Evolutionary conservation across 2,329 filamentous ascomycete species (phyloP).

Genomic region (Cyclaneusma minus): DNA sequence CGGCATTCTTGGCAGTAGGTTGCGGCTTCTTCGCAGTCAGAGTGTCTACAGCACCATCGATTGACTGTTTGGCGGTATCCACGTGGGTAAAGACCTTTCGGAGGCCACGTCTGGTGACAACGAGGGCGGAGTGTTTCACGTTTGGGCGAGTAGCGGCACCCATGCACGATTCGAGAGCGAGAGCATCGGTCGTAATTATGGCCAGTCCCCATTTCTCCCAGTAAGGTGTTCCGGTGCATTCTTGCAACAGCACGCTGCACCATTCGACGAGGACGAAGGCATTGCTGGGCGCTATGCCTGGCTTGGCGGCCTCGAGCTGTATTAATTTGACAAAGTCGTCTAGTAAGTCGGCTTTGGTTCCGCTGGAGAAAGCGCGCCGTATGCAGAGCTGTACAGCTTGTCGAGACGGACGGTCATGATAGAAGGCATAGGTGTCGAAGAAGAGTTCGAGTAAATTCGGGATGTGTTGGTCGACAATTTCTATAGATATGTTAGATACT

Average conservation of each 20-base stretch:
- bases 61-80: constrained; percentile 32
- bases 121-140: constrained; percentile 57
- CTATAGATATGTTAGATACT: constrained; percentile 12
- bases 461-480: constrained; percentile 25
- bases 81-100: constrained; percentile 53
- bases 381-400: constrained; percentile 73
- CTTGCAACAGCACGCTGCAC: constrained; percentile 66
- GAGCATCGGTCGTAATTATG: constrained; percentile 53
- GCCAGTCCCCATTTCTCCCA: constrained; percentile 53
- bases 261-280: constrained; percentile 86
- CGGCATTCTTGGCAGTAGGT: constrained; percentile 52
- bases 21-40: constrained; percentile 54
- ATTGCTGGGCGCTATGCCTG: constrained; percentile 60
- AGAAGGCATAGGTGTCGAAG: constrained; percentile 77
- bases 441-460: constrained; percentile 51
- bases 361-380: constrained; percentile 43
- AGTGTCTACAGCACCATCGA: constrained; percentile 45
- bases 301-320: constrained; percentile 59
- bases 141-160: constrained; percentile 45
- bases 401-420: constrained; percentile 72
- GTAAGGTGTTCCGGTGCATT: constrained; percentile 41
- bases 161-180: constrained; percentile 64
- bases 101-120: constrained; percentile 65
- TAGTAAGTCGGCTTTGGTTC: constrained; percentile 40
- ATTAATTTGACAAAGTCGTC: constrained; percentile 51